phyloP scores from a whole-genome alignment of 306 rosid species.

The Quercus gilva region DNA sequence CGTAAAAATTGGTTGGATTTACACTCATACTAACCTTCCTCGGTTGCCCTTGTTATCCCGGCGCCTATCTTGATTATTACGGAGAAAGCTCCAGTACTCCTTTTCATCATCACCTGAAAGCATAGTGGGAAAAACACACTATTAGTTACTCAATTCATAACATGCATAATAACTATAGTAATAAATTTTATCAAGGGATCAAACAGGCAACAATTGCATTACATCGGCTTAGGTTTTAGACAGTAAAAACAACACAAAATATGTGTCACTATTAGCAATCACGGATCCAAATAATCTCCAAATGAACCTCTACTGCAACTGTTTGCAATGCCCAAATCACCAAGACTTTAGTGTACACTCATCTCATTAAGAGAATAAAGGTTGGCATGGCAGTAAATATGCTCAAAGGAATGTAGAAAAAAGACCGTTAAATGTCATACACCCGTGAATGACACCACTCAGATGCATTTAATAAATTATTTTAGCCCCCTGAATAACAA shows the following conservation, averaged over 20 bases:
- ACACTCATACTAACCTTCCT: conserved; percentile 61
- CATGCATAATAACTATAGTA: neutral
- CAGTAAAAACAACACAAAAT: neutral
- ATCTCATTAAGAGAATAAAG: neutral
- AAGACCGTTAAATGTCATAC: no score
- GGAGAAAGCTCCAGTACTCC: conserved; percentile 78
- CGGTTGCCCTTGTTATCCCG: conserved; percentile 45
- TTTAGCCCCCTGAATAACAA: no score
- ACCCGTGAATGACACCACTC: no score
- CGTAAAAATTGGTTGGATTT: neutral
- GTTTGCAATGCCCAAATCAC: neutral
- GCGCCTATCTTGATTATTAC: conserved; percentile 57
- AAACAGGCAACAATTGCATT: neutral
- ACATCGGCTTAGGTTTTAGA: neutral
- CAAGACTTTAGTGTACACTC: neutral
- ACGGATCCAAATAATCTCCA: neutral
- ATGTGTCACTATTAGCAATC: neutral
- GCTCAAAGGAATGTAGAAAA: no score
- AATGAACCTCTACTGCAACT: neutral
- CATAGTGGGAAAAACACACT: conserved; percentile 6
- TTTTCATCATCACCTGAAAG: conserved; percentile 76
- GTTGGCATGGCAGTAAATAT: no score
- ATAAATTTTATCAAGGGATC: neutral
- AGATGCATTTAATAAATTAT: no score
- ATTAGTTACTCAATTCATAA: neutral